Percentiles rank a stretch among this genome's conserved stretches.
Conservation (phyloP, 805 yeast species). For the Hanseniaspora guilliermondii region DNA sequence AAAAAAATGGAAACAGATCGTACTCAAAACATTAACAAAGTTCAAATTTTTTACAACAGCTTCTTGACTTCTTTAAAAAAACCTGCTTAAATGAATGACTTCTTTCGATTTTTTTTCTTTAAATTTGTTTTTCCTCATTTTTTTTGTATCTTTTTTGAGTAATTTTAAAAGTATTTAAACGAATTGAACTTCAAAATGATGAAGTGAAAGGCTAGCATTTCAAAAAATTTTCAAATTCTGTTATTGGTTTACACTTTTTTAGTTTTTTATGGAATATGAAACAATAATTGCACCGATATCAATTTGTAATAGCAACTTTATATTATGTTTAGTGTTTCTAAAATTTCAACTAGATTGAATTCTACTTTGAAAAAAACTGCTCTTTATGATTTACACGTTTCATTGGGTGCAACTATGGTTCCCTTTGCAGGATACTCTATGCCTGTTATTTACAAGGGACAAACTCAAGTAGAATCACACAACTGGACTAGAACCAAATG, state of each 20-base stretch:
- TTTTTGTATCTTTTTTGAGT: too few relatives aligned
- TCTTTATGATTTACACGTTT: slow-evolving; percentile 63
- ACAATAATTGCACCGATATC: not conserved
- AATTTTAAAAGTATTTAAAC: too few relatives aligned
- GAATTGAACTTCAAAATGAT: too few relatives aligned
- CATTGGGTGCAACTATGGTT: slow-evolving; percentile 78
- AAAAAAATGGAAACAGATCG: too few relatives aligned
- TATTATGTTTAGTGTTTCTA: slow-evolving; percentile 4
- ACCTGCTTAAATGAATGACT: too few relatives aligned
- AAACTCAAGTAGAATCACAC: slow-evolving; percentile 83
- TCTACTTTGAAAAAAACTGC: slow-evolving; percentile 53
- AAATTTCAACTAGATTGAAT: slow-evolving; percentile 22
- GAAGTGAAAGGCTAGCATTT: too few relatives aligned
- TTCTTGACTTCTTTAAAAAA: not conserved
- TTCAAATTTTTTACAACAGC: not conserved
- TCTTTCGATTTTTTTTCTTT: too few relatives aligned
- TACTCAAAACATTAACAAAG: not conserved
- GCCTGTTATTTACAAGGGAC: slow-evolving; percentile 84
- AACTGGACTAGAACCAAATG: slow-evolving; percentile 81
- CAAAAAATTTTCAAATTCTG: too few relatives aligned
- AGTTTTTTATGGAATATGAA: not conserved
- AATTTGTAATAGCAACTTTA: not conserved
- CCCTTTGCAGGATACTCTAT: slow-evolving; percentile 93
- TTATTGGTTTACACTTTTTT: too few relatives aligned
- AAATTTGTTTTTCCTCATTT: too few relatives aligned